These are phyloP conservation scores for Pisolithus marmoratus DNA, from an alignment of 768 basidiomycete genomes.

Conservation along the genomic window DNA sequence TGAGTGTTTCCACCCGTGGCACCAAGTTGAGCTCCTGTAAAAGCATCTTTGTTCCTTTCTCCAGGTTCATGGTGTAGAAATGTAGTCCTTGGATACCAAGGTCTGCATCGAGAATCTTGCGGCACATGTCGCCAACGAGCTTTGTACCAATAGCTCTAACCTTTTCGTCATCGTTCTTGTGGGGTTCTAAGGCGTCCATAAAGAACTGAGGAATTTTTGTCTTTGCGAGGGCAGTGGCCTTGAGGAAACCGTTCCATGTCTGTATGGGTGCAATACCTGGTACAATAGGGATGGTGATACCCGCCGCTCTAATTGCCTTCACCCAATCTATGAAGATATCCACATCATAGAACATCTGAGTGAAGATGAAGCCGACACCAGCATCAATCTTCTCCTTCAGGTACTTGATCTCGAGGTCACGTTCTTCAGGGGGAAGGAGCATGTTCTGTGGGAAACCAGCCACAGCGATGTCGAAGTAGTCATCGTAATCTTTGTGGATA, in stretches of 20 bases:
- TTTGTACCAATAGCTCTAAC: constrained; percentile 91
- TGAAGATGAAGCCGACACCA: constrained; percentile 91
- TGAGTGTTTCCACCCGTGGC: constrained; percentile 83
- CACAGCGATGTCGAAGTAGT: constrained; percentile 95
- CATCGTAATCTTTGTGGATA: constrained; percentile 75
- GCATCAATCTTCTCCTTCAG: constrained; percentile 90
- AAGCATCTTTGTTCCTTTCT: constrained; percentile 92
- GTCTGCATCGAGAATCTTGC: constrained; percentile 71
- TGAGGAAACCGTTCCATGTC: constrained; percentile 92
- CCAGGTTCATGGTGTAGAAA: constrained; percentile 97
- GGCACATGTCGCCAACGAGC: constrained; percentile 92
- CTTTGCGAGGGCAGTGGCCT: constrained; percentile 73
- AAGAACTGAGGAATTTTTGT: constrained; percentile 73
- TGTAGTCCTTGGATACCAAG: constrained; percentile 87
- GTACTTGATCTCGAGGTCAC: constrained; percentile 72
- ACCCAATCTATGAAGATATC: constrained; percentile 92
- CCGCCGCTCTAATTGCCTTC: constrained; percentile 70
- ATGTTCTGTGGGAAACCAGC: constrained; percentile 89
- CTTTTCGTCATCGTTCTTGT: constrained; percentile 90
- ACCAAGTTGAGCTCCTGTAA: constrained; percentile 88
- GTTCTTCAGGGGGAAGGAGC: constrained; percentile 65
- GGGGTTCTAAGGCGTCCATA: constrained; percentile 72
- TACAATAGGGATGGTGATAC: constrained; percentile 85
- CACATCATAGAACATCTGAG: constrained; percentile 97
- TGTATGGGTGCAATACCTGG: constrained; percentile 95